Base-by-base conservation (phyloP, 257 asterid species). In the Solanum pinnatisectum region DNA sequence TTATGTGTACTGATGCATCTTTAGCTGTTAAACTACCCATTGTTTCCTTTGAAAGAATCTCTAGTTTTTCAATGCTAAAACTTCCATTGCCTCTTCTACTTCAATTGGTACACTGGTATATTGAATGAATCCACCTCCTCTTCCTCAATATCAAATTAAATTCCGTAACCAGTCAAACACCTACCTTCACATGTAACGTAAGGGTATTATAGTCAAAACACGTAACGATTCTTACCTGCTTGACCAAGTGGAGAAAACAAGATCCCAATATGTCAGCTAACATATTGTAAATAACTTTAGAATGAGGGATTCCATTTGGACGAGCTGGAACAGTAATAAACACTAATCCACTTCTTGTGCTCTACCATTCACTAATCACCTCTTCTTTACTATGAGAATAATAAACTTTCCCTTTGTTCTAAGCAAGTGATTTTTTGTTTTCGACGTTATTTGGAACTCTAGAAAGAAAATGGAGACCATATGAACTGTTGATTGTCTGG, bases 341-440 rank as follows among this genome's bases (percentile, higher is more conserved):
- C 73, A 92, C 22, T 70, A 91, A 7, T 67, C 95, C 94, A 5
- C 83, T 63, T 93, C 94, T 32, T 79, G 63, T 8, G 89, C 93
- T 65, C 95, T 90, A 4, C 91, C 88, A 1, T 59, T 92, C 93
- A 30, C 52, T 59, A 71, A 86, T 90, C 2, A 91, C 95, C 0
- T 78, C 76, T 4, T 89, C 88, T 20, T 89, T 46, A 1, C 90
- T 89, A 1, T 91, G 90, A 0, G 91, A 87, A 83, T 92, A 91
- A 67, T 89, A 92, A 36, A 92, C 88, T 14, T 85, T 89, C 5
- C 93, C 94, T 32, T 63, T 79, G 49, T 92, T 93, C 84, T 87
- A 93, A 5, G 94, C 92, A 4, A 87, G 82, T 8, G 91, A 84
- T 3, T 32, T 39, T 40, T 81, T 25, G 23, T 52, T 76, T 14